phyloP scores from a whole-genome alignment of 176 grass and related monocot species.

The Canna indica region DNA sequence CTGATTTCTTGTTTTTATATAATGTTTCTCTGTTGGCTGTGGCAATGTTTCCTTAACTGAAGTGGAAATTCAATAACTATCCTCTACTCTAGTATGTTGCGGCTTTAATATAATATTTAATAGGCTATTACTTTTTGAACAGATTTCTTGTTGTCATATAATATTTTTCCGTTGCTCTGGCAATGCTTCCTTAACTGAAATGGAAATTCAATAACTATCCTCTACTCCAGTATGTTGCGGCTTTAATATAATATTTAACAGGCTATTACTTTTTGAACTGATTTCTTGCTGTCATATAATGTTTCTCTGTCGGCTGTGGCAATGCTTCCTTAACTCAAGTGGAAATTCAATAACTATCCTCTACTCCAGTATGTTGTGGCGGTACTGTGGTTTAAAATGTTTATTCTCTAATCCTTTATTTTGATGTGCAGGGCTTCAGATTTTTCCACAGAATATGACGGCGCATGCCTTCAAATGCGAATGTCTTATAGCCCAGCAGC shows the following conservation, averaged over 20 bases:
- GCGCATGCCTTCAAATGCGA: slow-evolving; percentile 77
- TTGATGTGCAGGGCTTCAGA: slow-evolving; percentile 51
- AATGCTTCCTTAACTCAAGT: not conserved
- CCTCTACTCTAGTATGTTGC: not conserved
- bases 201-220: not conserved
- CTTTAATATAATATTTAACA: not conserved
- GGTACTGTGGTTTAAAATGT: not conserved
- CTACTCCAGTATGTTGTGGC: not conserved
- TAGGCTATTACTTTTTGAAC: not conserved
- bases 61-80: not conserved
- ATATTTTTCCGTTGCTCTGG: not conserved
- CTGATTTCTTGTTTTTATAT: not conserved
- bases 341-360: not conserved
- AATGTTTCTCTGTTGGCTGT: not conserved
- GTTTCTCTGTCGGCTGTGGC: not conserved
- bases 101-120: too few relatives aligned
- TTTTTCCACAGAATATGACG: slow-evolving; percentile 80
- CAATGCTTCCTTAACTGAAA: not conserved
- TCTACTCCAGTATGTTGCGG: not conserved
- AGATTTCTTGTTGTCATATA: not conserved
- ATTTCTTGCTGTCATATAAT: not conserved
- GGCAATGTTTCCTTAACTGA: not conserved
- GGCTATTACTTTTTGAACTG: not conserved
- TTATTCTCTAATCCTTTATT: slow-evolving; percentile 19
- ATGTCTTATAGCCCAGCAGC: slow-evolving; percentile 84